These are phyloP conservation scores for Herpetospermum pedunculosum DNA, from an alignment of 306 rosid genomes.

Conservation along the genomic window DNA sequence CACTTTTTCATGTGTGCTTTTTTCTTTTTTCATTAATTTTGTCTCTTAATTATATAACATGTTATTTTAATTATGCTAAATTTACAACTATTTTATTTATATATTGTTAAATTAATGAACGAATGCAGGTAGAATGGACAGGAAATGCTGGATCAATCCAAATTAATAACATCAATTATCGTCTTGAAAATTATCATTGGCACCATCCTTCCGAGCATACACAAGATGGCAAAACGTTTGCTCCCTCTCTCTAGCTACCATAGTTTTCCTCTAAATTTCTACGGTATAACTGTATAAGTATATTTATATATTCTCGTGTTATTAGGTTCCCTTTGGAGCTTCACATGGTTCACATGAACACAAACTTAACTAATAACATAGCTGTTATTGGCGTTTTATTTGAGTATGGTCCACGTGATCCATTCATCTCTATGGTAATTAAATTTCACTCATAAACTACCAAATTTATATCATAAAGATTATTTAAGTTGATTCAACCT, in stretches of 20 bases:
- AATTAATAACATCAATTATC: conserved; percentile 13
- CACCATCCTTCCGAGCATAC: conserved; percentile 32
- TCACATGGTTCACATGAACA: conserved; percentile 24
- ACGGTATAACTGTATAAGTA: too few species aligned
- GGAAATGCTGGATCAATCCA: conserved; percentile 26
- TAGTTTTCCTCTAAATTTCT: too few species aligned
- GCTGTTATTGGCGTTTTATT: conserved; percentile 21
- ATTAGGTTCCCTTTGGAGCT: conserved; percentile 27
- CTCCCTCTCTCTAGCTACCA: neutral
- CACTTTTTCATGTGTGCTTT: neutral
- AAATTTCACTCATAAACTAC: neutral
- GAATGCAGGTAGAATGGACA: conserved; percentile 22
- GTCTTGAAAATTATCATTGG: conserved; percentile 25
- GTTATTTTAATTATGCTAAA: neutral
- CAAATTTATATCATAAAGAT: too few species aligned
- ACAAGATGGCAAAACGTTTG: conserved; percentile 22
- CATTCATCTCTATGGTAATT: conserved; percentile 22
- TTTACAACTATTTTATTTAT: too few species aligned
- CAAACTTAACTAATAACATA: neutral
- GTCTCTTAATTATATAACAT: neutral
- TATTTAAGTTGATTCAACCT: too few species aligned
- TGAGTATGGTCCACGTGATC: conserved; percentile 17
- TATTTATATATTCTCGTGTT: too few species aligned
- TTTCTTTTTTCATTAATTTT: neutral
- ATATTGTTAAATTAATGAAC: neutral